Conservation (phyloP, 2,329 filamentous ascomycete genomes). For the Furcasterigmium sp. region DNA sequence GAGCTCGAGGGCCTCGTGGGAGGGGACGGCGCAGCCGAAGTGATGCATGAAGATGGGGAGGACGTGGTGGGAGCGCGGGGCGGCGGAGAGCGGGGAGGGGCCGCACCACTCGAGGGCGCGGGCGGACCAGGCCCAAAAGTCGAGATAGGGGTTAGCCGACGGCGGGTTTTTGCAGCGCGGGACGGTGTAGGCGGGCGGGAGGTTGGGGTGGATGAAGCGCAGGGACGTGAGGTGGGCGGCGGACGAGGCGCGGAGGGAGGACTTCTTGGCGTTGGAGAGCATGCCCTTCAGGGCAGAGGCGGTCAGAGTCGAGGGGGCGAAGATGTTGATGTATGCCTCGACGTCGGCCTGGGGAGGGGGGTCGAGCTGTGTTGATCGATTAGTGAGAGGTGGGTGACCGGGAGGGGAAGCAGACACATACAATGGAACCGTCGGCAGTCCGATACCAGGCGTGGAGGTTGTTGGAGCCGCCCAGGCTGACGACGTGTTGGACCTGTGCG, state of each 20-base stretch:
- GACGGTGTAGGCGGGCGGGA: conserved; percentile 32
- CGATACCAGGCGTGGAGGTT: conserved; percentile 46
- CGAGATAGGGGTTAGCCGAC: conserved; percentile 58
- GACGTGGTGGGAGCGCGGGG: conserved; percentile 57
- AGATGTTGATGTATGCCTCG: conserved; percentile 62
- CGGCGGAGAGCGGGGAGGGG: conserved; percentile 46
- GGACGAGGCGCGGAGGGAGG: conserved; percentile 52
- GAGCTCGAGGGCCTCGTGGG: conserved; percentile 58
- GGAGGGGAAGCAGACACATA: conserved; percentile 16
- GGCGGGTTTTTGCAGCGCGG: conserved; percentile 39
- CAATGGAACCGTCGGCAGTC: conserved; percentile 24
- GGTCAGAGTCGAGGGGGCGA: conserved; percentile 54
- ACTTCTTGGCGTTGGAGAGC: conserved; percentile 58
- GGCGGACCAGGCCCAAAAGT: conserved; percentile 63
- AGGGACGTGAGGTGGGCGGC: conserved; percentile 50
- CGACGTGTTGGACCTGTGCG: conserved; percentile 40
- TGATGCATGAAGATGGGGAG: conserved; percentile 74
- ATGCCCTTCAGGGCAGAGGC: conserved; percentile 58
- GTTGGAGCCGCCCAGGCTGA: conserved; percentile 37
- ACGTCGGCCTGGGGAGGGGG: conserved; percentile 54
- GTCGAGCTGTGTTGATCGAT: conserved; percentile 22
- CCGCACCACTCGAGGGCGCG: conserved; percentile 61
- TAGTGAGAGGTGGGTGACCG: not conserved
- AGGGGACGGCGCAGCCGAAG: conserved; percentile 68
- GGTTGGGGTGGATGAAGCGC: conserved; percentile 43